Evolutionary conservation across 352 stramenopile species (phyloP).

Genomic region (Globisporangium takayamanum): DNA sequence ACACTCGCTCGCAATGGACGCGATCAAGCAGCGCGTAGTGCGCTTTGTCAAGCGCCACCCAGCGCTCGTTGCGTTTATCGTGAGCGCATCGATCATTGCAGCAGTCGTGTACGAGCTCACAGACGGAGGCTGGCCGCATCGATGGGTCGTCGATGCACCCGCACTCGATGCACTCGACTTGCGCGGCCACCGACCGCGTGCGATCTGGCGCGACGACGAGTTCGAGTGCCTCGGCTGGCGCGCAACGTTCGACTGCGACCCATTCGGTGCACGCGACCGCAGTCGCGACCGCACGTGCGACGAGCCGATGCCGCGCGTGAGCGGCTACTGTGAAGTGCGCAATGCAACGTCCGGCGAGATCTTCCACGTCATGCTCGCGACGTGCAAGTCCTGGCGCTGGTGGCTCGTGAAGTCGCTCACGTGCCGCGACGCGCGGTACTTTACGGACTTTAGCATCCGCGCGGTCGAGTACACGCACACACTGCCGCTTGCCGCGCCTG

Average conservation of each 20-base stretch:
- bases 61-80: constrained; percentile 31
- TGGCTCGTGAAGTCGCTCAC: constrained; percentile 43
- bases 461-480: constrained; percentile 36
- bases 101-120: constrained; percentile 57
- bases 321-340: constrained; percentile 66
- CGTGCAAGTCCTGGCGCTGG: constrained; percentile 67
- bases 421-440: constrained; percentile 49
- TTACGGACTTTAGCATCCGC: constrained; percentile 65
- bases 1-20: constrained; percentile 7
- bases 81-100: constrained; percentile 31
- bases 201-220: constrained; percentile 44
- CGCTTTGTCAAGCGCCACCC: constrained; percentile 38
- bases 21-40: constrained; percentile 19
- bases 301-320: constrained; percentile 34
- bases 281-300: constrained; percentile 36
- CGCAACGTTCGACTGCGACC: constrained; percentile 57
- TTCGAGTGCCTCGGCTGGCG: constrained; percentile 76
- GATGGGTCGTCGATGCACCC: constrained; percentile 27
- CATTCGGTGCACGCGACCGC: constrained; percentile 41
- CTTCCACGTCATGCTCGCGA: constrained; percentile 58
- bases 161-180: constrained; percentile 39
- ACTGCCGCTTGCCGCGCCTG: constrained; percentile 11
- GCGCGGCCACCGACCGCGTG: constrained; percentile 20
- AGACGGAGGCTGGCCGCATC: constrained; percentile 35
- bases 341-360: constrained; percentile 52